Evolutionary conservation across 106 monocot genomes (phyloP).

Genomic region (Posidonia australis): DNA sequence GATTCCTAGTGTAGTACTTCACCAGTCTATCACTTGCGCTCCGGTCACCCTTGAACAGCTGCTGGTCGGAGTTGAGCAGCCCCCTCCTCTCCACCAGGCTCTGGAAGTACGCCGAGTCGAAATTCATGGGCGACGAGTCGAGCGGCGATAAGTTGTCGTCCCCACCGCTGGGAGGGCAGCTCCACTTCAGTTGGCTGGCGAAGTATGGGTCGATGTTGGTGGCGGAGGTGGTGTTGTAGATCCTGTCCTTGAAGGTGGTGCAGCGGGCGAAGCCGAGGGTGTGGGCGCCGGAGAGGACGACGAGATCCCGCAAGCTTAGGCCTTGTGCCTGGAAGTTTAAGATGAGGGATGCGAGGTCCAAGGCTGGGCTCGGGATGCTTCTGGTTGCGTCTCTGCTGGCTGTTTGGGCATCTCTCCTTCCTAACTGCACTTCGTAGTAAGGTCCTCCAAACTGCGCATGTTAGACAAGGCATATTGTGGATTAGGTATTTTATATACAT

Average conservation of each 20-base stretch:
- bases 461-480: too few species aligned
- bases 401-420: conserved; percentile 63
- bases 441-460: conserved; percentile 68
- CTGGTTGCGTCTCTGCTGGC: conserved; percentile 41
- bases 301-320: conserved; percentile 46
- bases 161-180: conserved; percentile 25
- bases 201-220: conserved; percentile 29
- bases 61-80: conserved; percentile 46
- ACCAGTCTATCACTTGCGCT: conserved; percentile 31
- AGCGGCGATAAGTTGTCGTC: conserved; percentile 19
- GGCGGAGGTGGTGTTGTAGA: conserved; percentile 29
- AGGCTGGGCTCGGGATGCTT: conserved; percentile 42
- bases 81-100: conserved; percentile 26
- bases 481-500: too few species aligned
- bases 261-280: conserved; percentile 40
- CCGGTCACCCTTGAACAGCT: conserved; percentile 42
- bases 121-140: conserved; percentile 18
- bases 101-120: conserved; percentile 31
- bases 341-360: conserved; percentile 32
- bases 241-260: conserved; percentile 20
- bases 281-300: conserved; percentile 41
- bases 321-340: conserved; percentile 36
- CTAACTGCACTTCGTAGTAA: conserved; percentile 51
- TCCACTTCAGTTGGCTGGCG: not conserved
- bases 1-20: conserved; percentile 30